Conservation (phyloP, 2,329 filamentous ascomycete genomes). For the Botrytis squamosa region DNA sequence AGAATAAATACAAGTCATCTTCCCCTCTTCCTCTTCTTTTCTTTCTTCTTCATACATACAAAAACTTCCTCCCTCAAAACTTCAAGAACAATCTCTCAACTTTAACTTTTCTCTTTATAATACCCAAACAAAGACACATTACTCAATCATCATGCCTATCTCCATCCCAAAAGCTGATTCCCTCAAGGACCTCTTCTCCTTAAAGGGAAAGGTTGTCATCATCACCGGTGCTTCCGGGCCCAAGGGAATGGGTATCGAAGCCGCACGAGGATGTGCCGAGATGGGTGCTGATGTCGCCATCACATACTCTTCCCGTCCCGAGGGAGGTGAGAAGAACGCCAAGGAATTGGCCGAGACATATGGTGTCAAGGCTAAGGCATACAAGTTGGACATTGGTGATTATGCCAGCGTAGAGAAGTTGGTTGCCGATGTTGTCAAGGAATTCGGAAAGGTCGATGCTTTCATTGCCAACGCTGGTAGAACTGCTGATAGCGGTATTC, state of each 20-base stretch:
- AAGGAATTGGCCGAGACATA: constrained; percentile 58
- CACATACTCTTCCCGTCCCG: constrained; percentile 62
- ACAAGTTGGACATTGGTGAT: constrained; percentile 61
- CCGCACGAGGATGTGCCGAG: constrained; percentile 63
- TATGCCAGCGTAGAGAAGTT: constrained; percentile 52
- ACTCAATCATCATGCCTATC: constrained; percentile 51
- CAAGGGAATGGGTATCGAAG: constrained; percentile 66
- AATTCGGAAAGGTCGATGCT: constrained; percentile 69
- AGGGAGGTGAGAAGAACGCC: constrained; percentile 65
- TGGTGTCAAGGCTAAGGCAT: constrained; percentile 65
- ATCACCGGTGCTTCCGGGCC: constrained; percentile 64
- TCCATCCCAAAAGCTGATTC: constrained; percentile 55
- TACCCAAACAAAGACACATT: not conserved
- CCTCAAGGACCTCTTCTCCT: constrained; percentile 60
- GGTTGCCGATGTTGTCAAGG: constrained; percentile 59
- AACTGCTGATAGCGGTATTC: constrained; percentile 65
- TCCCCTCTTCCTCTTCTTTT: not conserved
- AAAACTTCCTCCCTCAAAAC: not conserved
- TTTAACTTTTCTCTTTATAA: not conserved
- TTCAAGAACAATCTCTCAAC: not conserved
- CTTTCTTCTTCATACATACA: not conserved
- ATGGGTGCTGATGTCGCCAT: constrained; percentile 63
- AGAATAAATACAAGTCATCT: constrained; percentile 4
- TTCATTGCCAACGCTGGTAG: constrained; percentile 70
- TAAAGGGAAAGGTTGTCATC: constrained; percentile 60